Conservation (phyloP, 1,284 basidiomycete species). For the Stygiomarasmius scandens region DNA sequence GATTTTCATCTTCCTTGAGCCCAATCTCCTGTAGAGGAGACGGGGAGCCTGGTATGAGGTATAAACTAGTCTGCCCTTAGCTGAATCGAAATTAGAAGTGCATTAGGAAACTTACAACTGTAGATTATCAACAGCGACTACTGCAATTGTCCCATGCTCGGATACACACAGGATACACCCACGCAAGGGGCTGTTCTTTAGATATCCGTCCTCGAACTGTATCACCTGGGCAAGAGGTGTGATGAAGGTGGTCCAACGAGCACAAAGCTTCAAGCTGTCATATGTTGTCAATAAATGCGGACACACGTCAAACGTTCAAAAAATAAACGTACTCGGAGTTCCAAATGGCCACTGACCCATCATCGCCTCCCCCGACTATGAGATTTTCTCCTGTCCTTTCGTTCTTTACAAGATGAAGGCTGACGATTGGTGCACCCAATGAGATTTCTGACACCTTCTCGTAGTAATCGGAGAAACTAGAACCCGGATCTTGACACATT, state of each 20-base stretch:
- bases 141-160: constrained; percentile 79
- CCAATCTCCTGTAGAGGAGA: constrained; percentile 69
- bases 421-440: constrained; percentile 50
- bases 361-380: constrained; percentile 71
- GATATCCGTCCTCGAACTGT: constrained; percentile 56
- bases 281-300: constrained; percentile 8
- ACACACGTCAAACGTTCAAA: neutral
- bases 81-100: constrained; percentile 13
- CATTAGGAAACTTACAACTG: constrained; percentile 60
- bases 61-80: constrained; percentile 55
- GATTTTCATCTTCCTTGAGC: constrained; percentile 53
- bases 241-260: constrained; percentile 72
- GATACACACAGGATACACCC: constrained; percentile 79
- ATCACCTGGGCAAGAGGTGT: constrained; percentile 63
- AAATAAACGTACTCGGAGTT: constrained; percentile 49
- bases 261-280: constrained; percentile 65
- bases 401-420: constrained; percentile 58
- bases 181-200: constrained; percentile 60
- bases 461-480: constrained; percentile 27
- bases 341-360: constrained; percentile 78
- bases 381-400: constrained; percentile 57
- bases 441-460: constrained; percentile 40
- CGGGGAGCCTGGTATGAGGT: constrained; percentile 78
- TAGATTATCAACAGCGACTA: constrained; percentile 77
- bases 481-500: constrained; percentile 21